phyloP scores from a whole-genome alignment of 306 rosid genomes.

The Vicia faba region DNA sequence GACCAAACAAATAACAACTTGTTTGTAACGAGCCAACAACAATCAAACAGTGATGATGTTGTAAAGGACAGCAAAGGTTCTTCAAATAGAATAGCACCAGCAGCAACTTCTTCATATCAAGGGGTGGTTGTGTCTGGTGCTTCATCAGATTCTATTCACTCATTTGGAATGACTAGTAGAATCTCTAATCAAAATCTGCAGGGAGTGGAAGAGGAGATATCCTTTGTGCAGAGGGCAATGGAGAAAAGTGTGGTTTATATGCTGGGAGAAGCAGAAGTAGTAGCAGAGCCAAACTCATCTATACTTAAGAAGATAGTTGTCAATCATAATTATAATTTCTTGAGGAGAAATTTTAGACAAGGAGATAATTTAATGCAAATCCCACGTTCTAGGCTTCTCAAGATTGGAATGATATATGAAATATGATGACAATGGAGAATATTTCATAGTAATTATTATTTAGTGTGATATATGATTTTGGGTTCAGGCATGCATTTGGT shows the following conservation, averaged over 20 bases:
- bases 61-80: not conserved
- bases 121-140: conserved; percentile 6
- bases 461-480: not conserved
- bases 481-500: not conserved
- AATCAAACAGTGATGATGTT: not conserved
- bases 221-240: conserved; percentile 52
- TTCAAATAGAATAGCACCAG: not conserved
- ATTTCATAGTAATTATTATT: not conserved
- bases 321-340: conserved; percentile 45
- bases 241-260: conserved; percentile 56
- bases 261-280: conserved; percentile 58
- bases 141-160: conserved; percentile 30
- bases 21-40: not conserved
- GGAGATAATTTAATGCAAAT: conserved; percentile 50
- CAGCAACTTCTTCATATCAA: not conserved
- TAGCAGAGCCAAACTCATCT: conserved; percentile 50
- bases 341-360: conserved; percentile 59
- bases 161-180: not conserved
- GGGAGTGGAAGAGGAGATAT: conserved; percentile 51
- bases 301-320: conserved; percentile 53
- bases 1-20: not conserved
- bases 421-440: not conserved
- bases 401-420: conserved; percentile 41
- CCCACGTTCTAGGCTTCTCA: conserved; percentile 53
- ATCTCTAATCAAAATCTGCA: conserved; percentile 23